These are phyloP conservation scores for Bruguiera sexangula DNA, from an alignment of 345 rosid species.

Conservation along the genomic window DNA sequence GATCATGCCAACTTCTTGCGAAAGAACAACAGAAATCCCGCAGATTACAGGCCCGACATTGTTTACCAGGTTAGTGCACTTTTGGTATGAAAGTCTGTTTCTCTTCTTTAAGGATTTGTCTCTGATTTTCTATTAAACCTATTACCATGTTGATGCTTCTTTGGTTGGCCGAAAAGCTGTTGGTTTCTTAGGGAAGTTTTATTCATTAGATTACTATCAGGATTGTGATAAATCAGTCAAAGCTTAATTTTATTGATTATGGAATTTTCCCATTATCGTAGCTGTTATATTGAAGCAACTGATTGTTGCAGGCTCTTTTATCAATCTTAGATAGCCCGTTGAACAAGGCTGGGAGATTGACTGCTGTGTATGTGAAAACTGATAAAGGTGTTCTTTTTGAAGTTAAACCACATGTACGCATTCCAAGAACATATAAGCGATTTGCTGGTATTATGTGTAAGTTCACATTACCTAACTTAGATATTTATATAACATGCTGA, in stretches of 20 bases:
- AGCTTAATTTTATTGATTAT: too few relatives aligned
- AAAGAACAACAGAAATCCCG: conserved; percentile 68
- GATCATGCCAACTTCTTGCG: conserved; percentile 78
- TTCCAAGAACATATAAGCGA: conserved; percentile 84
- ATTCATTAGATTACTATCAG: too few relatives aligned
- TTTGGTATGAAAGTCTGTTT: background rate
- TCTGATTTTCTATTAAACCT: background rate
- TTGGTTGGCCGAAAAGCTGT: too few relatives aligned
- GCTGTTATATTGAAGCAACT: background rate
- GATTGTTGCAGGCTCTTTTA: conserved; percentile 57
- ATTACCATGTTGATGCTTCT: too few relatives aligned
- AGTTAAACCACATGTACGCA: conserved; percentile 79
- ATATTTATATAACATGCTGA: background rate
- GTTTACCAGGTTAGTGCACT: conserved; percentile 57
- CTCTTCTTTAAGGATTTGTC: background rate
- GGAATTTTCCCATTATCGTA: background rate
- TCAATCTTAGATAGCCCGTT: conserved; percentile 80
- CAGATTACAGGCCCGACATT: conserved; percentile 83
- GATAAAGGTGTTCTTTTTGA: conserved; percentile 85
- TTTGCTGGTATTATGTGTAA: conserved; percentile 82
- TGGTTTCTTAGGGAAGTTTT: too few relatives aligned
- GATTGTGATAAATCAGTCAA: too few relatives aligned
- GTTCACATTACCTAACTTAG: conserved; percentile 19
- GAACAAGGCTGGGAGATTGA: conserved; percentile 80
- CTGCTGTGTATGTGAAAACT: conserved; percentile 74